phyloP scores from a whole-genome alignment of 148 eudicot species.

The Camellia japonica region DNA sequence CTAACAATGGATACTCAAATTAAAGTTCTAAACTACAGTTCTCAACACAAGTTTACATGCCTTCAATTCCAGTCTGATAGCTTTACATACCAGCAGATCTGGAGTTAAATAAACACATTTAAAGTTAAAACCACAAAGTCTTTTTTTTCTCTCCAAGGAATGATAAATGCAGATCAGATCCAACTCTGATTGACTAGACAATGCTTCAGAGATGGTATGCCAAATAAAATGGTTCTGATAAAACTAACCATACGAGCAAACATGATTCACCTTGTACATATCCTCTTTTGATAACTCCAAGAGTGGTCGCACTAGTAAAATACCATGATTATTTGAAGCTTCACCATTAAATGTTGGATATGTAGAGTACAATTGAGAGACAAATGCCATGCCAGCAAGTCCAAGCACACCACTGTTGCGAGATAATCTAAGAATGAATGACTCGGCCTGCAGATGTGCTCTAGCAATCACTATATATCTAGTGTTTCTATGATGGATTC shows the following conservation, averaged over 20 bases:
- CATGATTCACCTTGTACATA: conserved; percentile 63
- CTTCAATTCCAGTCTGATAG: neutral
- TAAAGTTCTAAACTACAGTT: neutral
- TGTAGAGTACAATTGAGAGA: conserved; percentile 54
- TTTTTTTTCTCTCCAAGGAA: neutral
- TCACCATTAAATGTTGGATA: conserved; percentile 32
- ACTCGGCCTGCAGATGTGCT: conserved; percentile 66
- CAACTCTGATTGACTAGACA: neutral
- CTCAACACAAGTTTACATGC: neutral
- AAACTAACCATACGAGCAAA: neutral
- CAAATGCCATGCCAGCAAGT: conserved; percentile 93
- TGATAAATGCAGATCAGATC: neutral
- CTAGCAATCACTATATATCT: conserved; percentile 17
- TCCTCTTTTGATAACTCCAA: conserved; percentile 79
- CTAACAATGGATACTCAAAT: neutral
- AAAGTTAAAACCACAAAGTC: neutral
- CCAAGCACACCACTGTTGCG: conserved; percentile 98
- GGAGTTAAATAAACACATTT: neutral
- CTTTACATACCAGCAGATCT: neutral
- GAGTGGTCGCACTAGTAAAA: conserved; percentile 79
- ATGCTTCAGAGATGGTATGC: neutral
- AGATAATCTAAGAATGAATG: conserved; percentile 85
- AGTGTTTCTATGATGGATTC: neutral
- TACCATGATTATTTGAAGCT: conserved; percentile 39
- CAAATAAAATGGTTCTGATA: neutral